phyloP scores from a whole-genome alignment of 2,329 filamentous ascomycete genomes.

The Colletotrichum tropicale region DNA sequence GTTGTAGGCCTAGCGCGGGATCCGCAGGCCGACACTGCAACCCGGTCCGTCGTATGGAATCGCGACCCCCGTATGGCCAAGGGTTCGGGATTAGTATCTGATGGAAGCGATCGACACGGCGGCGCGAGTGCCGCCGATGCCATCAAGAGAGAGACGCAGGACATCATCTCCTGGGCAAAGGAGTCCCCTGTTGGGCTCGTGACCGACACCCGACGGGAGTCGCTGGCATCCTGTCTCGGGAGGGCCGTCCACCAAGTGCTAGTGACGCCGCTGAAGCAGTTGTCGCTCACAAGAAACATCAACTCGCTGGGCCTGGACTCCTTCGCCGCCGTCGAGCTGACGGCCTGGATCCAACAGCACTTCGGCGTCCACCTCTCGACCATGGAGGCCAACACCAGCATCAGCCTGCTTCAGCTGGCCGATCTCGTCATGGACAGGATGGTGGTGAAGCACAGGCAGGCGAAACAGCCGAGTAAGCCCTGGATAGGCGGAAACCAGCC shows the following conservation, averaged over 20 bases:
- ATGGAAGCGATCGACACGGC: not conserved
- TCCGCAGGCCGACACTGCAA: not conserved
- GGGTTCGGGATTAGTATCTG: not conserved
- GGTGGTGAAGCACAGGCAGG: not conserved
- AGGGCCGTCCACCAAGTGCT: not conserved
- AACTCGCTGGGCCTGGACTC: slow-evolving; percentile 46
- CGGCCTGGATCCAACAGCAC: slow-evolving; percentile 24
- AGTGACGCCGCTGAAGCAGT: not conserved
- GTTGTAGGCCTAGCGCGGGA: not conserved
- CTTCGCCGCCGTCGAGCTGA: slow-evolving; percentile 32
- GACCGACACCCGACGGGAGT: not conserved
- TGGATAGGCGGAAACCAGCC: not conserved
- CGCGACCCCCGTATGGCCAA: not conserved
- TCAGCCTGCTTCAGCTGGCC: not conserved
- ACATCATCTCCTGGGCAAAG: not conserved
- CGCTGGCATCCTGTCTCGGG: not conserved
- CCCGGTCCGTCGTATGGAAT: not conserved
- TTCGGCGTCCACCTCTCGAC: not conserved
- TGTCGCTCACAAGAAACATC: slow-evolving; percentile 26
- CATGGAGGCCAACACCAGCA: not conserved
- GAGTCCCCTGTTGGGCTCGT: not conserved
- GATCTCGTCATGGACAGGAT: not conserved
- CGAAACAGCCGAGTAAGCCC: not conserved
- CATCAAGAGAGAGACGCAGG: not conserved
- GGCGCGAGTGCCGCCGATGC: not conserved